Evolutionary conservation across 495 filamentous ascomycete genomes (phyloP).

Genomic region (Xylaria grammica): DNA sequence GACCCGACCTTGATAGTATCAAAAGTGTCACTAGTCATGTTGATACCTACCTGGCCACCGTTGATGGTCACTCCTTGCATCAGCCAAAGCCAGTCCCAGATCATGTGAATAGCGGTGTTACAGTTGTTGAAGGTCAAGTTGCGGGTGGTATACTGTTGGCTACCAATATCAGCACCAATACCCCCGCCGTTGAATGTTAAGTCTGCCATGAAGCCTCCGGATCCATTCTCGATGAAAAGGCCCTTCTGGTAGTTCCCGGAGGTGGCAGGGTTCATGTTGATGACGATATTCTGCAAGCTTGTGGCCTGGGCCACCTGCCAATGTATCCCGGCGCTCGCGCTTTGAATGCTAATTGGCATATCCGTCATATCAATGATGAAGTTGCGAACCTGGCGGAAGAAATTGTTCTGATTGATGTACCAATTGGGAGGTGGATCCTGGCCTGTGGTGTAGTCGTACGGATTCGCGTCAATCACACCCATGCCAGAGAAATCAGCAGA

Average conservation of each 20-base stretch:
- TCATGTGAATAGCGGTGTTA: slow-evolving; percentile 88
- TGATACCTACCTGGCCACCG: slow-evolving; percentile 78
- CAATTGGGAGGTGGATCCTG: slow-evolving; percentile 57
- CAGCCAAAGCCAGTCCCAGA: slow-evolving; percentile 94
- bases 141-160: slow-evolving; percentile 93
- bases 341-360: slow-evolving; percentile 56
- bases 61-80: slow-evolving; percentile 83
- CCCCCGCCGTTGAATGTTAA: slow-evolving; percentile 86
- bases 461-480: slow-evolving; percentile 88
- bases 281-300: slow-evolving; percentile 85
- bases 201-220: slow-evolving; percentile 86
- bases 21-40: slow-evolving; percentile 72
- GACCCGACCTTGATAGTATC: slow-evolving; percentile 75
- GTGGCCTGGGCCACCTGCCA: slow-evolving; percentile 99
- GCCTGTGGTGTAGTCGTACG: slow-evolving; percentile 61
- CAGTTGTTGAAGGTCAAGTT: slow-evolving; percentile 90
- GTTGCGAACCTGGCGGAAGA: slow-evolving; percentile 96
- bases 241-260: slow-evolving; percentile 80
- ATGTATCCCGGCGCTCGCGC: slow-evolving; percentile 80
- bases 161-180: slow-evolving; percentile 85
- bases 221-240: slow-evolving; percentile 97
- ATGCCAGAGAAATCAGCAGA: slow-evolving; percentile 76
- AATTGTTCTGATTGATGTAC: slow-evolving; percentile 97
- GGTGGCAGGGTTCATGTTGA: slow-evolving; percentile 82
- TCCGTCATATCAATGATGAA: slow-evolving; percentile 84